Evolutionary conservation across 371 early-diverging fungal species (phyloP).

Genomic region (Syncephalis fuscata): DNA sequence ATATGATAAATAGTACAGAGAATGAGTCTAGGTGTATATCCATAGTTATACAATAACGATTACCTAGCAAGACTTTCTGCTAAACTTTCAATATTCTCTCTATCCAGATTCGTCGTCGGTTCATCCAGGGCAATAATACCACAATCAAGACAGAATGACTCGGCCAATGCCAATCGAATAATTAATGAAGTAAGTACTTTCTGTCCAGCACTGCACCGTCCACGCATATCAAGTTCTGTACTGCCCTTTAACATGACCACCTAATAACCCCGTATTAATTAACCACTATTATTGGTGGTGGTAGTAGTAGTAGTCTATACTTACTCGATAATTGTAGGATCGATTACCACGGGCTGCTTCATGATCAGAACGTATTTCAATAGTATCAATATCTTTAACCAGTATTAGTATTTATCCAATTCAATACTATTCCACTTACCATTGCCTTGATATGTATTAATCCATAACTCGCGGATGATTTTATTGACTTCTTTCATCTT

Average conservation of each 20-base stretch:
- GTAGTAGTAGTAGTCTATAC: conserved; percentile 5
- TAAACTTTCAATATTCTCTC: conserved; percentile 82
- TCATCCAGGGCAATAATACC: conserved; percentile 98
- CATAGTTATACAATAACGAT: too few relatives aligned
- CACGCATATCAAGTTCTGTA: conserved; percentile 92
- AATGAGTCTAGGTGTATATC: neutral
- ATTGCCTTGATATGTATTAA: conserved; percentile 90
- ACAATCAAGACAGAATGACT: conserved; percentile 88
- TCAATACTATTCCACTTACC: conserved; percentile 27
- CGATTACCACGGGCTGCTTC: conserved; percentile 40
- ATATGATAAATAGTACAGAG: neutral
- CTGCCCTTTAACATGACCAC: conserved; percentile 96
- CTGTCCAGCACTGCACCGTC: conserved; percentile 98
- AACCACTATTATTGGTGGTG: neutral
- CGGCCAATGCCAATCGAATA: conserved; percentile 95
- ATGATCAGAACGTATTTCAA: conserved; percentile 82
- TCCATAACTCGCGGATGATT: conserved; percentile 95
- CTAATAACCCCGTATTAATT: conserved; percentile 9
- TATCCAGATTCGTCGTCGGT: conserved; percentile 98
- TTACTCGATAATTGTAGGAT: conserved; percentile 82
- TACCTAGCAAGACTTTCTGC: conserved; percentile 72
- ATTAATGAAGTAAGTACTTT: conserved; percentile 95
- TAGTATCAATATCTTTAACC: conserved; percentile 77
- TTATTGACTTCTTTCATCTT: conserved; percentile 98
- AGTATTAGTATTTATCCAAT: conserved; percentile 77